These are phyloP conservation scores for Sphagnum tenellum DNA, from an alignment of 225 moss, liverwort and hornwort species.

Conservation along the genomic window DNA sequence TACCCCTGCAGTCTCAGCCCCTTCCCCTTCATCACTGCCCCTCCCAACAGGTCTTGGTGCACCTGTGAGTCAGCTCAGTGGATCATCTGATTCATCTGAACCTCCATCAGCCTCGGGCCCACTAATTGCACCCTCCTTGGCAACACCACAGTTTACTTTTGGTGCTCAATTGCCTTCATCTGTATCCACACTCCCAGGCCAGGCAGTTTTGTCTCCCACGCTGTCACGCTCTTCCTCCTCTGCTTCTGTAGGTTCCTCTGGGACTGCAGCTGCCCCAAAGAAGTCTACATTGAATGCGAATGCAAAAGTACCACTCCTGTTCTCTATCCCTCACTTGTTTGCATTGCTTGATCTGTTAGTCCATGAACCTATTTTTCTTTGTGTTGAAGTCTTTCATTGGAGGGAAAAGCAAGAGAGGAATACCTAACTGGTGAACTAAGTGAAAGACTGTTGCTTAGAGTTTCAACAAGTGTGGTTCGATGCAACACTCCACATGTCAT, in stretches of 20 bases:
- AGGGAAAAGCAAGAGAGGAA: no score
- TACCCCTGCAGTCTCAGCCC: conserved; percentile 13
- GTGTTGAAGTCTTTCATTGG: no score
- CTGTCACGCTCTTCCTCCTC: conserved; percentile 43
- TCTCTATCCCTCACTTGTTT: background rate
- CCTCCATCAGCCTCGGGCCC: conserved; percentile 1
- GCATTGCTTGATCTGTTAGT: background rate
- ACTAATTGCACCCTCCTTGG: background rate
- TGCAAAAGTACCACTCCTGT: conserved; percentile 41
- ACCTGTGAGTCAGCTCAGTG: background rate
- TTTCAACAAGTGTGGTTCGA: no score
- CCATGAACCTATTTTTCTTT: no score
- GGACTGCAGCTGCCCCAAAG: conserved; percentile 25
- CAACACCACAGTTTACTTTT: conserved; percentile 10
- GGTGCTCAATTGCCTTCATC: conserved; percentile 8
- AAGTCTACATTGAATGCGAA: conserved; percentile 56
- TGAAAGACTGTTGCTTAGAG: no score
- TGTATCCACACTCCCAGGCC: conserved; percentile 6
- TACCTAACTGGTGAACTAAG: no score
- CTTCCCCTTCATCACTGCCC: background rate
- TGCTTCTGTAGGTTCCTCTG: conserved; percentile 36
- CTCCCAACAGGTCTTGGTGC: conserved; percentile 2
- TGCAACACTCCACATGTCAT: no score
- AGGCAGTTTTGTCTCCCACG: conserved; percentile 15
- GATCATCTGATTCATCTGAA: conserved; percentile 1